These are phyloP conservation scores for Daedaleopsis sinensis DNA, from an alignment of 768 basidiomycete genomes.

Conservation along the genomic window DNA sequence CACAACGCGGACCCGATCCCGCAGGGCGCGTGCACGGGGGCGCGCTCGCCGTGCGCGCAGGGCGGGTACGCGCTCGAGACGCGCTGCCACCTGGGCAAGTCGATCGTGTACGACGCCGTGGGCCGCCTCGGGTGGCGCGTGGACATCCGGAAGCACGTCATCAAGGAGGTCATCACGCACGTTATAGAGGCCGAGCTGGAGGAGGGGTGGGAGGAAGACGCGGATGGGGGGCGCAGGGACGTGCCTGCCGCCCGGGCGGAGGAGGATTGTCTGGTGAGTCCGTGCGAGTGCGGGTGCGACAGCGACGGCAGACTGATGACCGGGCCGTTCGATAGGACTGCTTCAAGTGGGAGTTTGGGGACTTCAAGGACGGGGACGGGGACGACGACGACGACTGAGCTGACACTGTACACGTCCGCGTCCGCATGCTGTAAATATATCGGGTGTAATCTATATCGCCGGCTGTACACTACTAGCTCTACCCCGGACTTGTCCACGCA, in stretches of 20 bases:
- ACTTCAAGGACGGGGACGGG: slow-evolving; percentile 38
- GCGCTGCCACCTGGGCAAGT: slow-evolving; percentile 62
- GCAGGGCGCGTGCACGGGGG: slow-evolving; percentile 56
- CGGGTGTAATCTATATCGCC: neutral
- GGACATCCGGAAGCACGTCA: slow-evolving; percentile 57
- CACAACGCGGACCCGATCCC: slow-evolving; percentile 77
- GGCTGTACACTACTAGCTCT: slow-evolving; percentile 5
- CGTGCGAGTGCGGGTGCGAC: neutral
- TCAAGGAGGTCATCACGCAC: slow-evolving; percentile 55
- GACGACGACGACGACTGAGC: slow-evolving; percentile 14
- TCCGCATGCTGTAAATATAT: neutral
- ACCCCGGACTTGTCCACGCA: neutral
- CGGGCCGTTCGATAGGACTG: slow-evolving; percentile 54
- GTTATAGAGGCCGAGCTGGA: slow-evolving; percentile 53
- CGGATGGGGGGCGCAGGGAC: slow-evolving; percentile 43
- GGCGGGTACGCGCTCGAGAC: slow-evolving; percentile 71
- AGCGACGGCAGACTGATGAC: neutral
- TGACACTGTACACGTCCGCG: no score
- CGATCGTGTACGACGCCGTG: slow-evolving; percentile 73
- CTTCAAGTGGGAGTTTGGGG: slow-evolving; percentile 74
- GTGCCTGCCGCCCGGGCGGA: slow-evolving; percentile 64
- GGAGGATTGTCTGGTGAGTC: slow-evolving; percentile 61
- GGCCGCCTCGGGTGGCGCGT: slow-evolving; percentile 60
- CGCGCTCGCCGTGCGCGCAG: slow-evolving; percentile 54
- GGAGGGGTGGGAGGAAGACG: slow-evolving; percentile 41